Percentiles rank a stretch among this genome's conserved stretches.
phyloP scores from a whole-genome alignment of 768 basidiomycete genomes.

The Boletus barrowsii region DNA sequence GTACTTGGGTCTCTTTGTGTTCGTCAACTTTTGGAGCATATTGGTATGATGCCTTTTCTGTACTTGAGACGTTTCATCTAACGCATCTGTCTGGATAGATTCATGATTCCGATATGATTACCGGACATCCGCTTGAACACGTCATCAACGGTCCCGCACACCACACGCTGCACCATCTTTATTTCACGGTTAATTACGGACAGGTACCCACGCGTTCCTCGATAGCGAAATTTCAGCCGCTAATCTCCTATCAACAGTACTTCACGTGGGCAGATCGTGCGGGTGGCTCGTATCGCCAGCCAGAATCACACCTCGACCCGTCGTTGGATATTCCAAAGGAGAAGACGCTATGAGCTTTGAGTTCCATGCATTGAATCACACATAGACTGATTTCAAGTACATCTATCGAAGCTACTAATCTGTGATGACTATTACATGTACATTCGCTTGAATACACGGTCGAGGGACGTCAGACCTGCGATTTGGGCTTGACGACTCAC shows the following conservation, averaged over 20 bases:
- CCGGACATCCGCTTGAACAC: conserved; percentile 81
- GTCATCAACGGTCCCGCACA: conserved; percentile 98
- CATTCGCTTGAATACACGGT: not conserved
- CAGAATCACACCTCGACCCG: conserved; percentile 80
- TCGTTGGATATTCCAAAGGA: conserved; percentile 54
- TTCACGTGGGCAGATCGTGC: conserved; percentile 92
- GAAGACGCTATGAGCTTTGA: conserved; percentile 18
- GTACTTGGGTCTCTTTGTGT: conserved; percentile 83
- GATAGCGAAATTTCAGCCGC: conserved; percentile 1
- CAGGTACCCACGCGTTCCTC: conserved; percentile 53
- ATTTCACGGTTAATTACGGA: conserved; percentile 96
- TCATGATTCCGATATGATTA: conserved; percentile 99
- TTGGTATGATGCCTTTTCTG: conserved; percentile 49
- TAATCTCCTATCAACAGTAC: conserved; percentile 56
- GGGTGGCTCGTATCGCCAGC: conserved; percentile 86
- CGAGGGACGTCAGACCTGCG: too few relatives aligned
- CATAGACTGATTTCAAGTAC: conserved; percentile 13
- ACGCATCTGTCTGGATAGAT: conserved; percentile 51
- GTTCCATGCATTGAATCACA: not conserved
- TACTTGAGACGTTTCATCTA: not conserved
- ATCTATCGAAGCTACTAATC: conserved; percentile 20
- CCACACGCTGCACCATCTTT: conserved; percentile 94
- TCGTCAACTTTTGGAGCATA: conserved; percentile 94
- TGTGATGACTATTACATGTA: conserved; percentile 5
- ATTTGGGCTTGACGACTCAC: too few relatives aligned